Conservation (phyloP, 2,329 filamentous ascomycete species). For the Geosmithia morbida region DNA sequence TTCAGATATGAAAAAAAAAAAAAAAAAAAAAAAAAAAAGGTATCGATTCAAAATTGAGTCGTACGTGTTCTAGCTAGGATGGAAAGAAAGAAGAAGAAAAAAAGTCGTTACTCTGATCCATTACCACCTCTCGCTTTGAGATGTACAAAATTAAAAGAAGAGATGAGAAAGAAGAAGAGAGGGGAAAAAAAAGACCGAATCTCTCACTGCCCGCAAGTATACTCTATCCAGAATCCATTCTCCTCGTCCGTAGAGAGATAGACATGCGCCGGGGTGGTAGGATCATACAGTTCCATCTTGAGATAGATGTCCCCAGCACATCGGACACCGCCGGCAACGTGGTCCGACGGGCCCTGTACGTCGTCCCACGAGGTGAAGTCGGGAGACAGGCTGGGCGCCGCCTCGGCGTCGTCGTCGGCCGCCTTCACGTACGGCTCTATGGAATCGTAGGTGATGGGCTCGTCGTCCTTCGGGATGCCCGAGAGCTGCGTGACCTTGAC, state of each 20-base stretch:
- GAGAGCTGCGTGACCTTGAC: conserved; percentile 9
- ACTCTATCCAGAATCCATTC: conserved; percentile 13
- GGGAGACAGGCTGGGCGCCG: conserved; percentile 1
- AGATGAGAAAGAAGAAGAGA: too few relatives aligned
- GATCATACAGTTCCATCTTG: conserved; percentile 8
- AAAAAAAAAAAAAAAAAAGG: too few relatives aligned
- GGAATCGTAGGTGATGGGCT: not conserved
- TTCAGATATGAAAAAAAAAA: too few relatives aligned
- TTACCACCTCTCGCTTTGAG: too few relatives aligned
- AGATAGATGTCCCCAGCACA: conserved; percentile 13
- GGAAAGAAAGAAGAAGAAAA: too few relatives aligned
- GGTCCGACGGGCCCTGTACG: conserved; percentile 2
- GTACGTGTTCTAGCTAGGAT: too few relatives aligned
- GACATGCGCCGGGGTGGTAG: conserved; percentile 10
- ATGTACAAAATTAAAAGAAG: too few relatives aligned
- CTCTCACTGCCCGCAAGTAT: not conserved
- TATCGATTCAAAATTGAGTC: too few relatives aligned
- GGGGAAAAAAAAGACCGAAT: too few relatives aligned
- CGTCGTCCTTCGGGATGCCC: not conserved
- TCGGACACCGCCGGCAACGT: conserved; percentile 9
- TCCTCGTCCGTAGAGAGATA: conserved; percentile 14
- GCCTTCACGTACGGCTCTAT: conserved; percentile 7
- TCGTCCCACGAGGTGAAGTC: conserved; percentile 17
- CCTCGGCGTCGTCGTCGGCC: not conserved
- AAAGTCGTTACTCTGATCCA: too few relatives aligned